Conservation (phyloP, 2,329 filamentous ascomycete genomes). For the Beauveria sp. region DNA sequence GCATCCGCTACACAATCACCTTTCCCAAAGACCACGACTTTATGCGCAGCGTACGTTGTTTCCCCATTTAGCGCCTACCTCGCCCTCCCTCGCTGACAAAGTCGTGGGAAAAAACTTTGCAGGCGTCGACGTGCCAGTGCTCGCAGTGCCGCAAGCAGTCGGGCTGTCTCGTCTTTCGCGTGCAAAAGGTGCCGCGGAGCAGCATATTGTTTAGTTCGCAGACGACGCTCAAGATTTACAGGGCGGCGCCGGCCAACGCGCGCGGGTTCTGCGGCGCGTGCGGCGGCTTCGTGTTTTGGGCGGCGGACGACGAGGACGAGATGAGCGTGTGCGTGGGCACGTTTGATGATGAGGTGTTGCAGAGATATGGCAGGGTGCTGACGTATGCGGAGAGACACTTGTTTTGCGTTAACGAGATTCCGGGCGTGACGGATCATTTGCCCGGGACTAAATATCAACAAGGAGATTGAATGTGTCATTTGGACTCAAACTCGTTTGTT, state of each 20-base stretch:
- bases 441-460: constrained; percentile 19
- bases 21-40: constrained; percentile 41
- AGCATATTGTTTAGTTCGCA: constrained; percentile 28
- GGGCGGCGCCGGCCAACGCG: constrained; percentile 29
- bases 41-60: constrained; percentile 20
- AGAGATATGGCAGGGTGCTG: constrained; percentile 31
- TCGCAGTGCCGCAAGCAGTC: constrained; percentile 47
- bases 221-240: constrained; percentile 30
- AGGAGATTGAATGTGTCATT: constrained; percentile 8
- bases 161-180: constrained; percentile 36
- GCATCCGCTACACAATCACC: constrained; percentile 39
- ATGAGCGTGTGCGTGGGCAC: constrained; percentile 34
- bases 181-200: constrained; percentile 29
- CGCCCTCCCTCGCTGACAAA: neutral
- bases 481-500: too few species aligned
- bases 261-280: constrained; percentile 43
- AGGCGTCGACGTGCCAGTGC: constrained; percentile 45
- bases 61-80: neutral
- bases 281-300: constrained; percentile 43
- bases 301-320: constrained; percentile 20
- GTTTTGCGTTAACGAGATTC: constrained; percentile 38
- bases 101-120: neutral
- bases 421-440: constrained; percentile 39
- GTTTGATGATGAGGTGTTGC: constrained; percentile 36
- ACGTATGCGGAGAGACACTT: constrained; percentile 30